Conservation (phyloP, 441 rosid genomes). For the Adansonia madagascariensis region DNA sequence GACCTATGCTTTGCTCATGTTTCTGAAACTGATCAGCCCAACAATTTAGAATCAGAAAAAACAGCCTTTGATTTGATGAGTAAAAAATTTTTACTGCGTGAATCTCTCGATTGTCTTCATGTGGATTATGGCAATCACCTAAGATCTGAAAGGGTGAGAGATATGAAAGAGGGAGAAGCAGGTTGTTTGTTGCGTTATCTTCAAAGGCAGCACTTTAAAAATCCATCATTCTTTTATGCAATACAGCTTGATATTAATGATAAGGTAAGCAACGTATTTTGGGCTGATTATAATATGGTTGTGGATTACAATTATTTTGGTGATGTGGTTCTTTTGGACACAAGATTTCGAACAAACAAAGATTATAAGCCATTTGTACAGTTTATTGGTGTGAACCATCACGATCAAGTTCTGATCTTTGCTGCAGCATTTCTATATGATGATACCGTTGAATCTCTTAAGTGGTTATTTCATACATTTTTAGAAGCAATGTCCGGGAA, state of each 20-base stretch:
- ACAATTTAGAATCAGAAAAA: slow-evolving; percentile 26
- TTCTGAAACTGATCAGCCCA: slow-evolving; percentile 25
- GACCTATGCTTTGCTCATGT: slow-evolving; percentile 27
- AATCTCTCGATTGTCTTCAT: slow-evolving; percentile 32
- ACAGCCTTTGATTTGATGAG: slow-evolving; percentile 21
- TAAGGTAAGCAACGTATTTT: slow-evolving; percentile 37
- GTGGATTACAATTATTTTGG: slow-evolving; percentile 35
- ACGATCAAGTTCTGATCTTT: slow-evolving; percentile 12
- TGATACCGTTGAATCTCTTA: slow-evolving; percentile 20
- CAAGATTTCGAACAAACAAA: slow-evolving; percentile 27
- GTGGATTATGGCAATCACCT: slow-evolving; percentile 28
- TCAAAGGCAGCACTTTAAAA: slow-evolving; percentile 40
- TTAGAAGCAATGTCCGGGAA: slow-evolving; percentile 23
- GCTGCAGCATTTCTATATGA: slow-evolving; percentile 19
- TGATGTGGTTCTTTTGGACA: slow-evolving; percentile 40
- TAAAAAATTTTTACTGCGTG: slow-evolving; percentile 23
- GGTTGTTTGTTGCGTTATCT: slow-evolving; percentile 31
- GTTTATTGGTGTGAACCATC: slow-evolving; percentile 30
- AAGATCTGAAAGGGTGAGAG: slow-evolving; percentile 34
- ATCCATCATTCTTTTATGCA: slow-evolving; percentile 37
- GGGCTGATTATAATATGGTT: slow-evolving; percentile 38
- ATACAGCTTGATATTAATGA: slow-evolving; percentile 35
- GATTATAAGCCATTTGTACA: slow-evolving; percentile 39
- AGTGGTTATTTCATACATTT: slow-evolving; percentile 21
- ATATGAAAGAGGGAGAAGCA: slow-evolving; percentile 35